Evolutionary conservation across 2,329 filamentous ascomycete genomes (phyloP), one percentile per base, ranked within the genome.

Genomic region (Domatiomyces catenatus): DNA sequence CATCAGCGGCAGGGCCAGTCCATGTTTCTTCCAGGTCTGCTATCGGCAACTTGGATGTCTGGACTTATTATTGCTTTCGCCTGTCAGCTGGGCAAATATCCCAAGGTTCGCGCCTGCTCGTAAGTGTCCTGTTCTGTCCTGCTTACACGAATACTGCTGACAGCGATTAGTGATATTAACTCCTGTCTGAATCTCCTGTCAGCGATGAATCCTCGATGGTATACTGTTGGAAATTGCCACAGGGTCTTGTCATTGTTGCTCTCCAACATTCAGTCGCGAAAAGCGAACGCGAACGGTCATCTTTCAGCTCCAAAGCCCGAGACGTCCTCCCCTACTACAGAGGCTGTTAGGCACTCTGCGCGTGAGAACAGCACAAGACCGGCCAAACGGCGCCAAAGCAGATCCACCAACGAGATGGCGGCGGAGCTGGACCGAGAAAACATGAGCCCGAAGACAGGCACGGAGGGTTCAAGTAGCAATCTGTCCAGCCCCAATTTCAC

Each of bases 31-130:
- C 67, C 67, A 0, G 65, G 66, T 0, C 63, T 68, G 17, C 51
- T 69, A 4, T 67, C 65, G 1, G 67, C 67, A 0, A 64, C 64
- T 1, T 69, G 66, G 63, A 69, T 69, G 66, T 63, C 65, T 0
- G 66, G 66, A 8, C 58, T 69, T 5, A 64, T 69, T 3, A 61
- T 68, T 48, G 66, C 66, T 10, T 68, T 68, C 50, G 66, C 67
- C 15, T 69, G 66, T 42, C 67, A 69, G 46, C 50, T 69, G 5
- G 62, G 63, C 10, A 67, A 68, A 52, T 68, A 68, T 50, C 61
- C 63, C 6, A 55, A 66, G 42, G 50, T 52, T 0, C 64, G 66
- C 42, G 67, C 64, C 1, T 57, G 60, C 24, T 57, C 59, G 64
- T 66, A 59, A 48, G 62, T 61, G 8, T 28, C 6, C 39, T 44